Evolutionary conservation across 2,329 filamentous ascomycete species (phyloP), one percentile per base, ranked within the genome.

Genomic region (Lasiodiplodia hormozganensis): DNA sequence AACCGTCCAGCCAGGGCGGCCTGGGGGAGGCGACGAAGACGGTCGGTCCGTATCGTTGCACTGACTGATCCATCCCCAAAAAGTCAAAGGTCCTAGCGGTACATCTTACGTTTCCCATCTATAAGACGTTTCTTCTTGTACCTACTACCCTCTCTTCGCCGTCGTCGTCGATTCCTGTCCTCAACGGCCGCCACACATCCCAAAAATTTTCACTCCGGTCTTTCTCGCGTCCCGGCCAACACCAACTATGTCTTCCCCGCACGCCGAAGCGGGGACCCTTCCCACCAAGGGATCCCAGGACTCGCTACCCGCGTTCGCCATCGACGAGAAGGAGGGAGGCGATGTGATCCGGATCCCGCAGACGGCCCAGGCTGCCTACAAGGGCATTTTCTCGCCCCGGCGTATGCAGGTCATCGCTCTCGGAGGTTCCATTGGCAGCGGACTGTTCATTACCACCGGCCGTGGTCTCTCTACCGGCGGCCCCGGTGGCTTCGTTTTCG

Each of bases 371-470:
- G 53, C 52, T 2, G 65, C 52, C 38, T 67, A 67, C 65, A 57
- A 67, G 65, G 65, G 65, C 53, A 67, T 67, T n/a, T 67, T 67
- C 65, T 67, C 65, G 52, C 65, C 65, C 14, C 52, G 54, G 11
- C 52, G 53, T 16, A 67, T 67, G 65, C 71, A 74, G 69, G 67
- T 73, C 54, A 75, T 75, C 18, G 71, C 73, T 1, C 64, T 75
- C 18, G 76, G 76, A 51, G 74, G 75, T 3, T 75, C 74, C 40
- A 78, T 78, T 65, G 76, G 76, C 38, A 73, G 72, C 51, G 76
- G 76, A 65, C 71, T 78, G 23, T 78, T 78, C 69, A 75, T 78
- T 66, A 73, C 75, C 40, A 77, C 75, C 6, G 76, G 76, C 12
- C 69, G 73, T 28, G 72, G 70, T 25, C 69, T 78, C 6, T 67